Percentiles rank a stretch among this genome's conserved stretches.
phyloP scores from a whole-genome alignment of 345 rosid species.

The Iberis pinnata region DNA sequence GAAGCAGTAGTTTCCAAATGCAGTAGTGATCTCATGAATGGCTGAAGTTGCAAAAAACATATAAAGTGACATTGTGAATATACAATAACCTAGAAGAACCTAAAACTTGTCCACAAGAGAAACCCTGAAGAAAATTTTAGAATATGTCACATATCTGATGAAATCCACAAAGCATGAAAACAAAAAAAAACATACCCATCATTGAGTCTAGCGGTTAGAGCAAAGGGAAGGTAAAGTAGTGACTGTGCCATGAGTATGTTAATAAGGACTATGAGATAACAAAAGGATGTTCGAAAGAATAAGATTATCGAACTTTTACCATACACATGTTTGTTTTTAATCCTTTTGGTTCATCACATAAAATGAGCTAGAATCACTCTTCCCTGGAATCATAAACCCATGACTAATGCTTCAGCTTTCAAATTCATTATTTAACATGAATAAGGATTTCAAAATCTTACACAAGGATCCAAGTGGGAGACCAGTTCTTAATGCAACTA shows the following conservation, averaged over 20 bases:
- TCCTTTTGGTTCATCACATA: conserved; percentile 99
- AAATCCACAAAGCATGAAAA: not conserved
- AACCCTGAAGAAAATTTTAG: conserved; percentile 47
- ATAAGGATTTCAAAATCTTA: conserved; percentile 26
- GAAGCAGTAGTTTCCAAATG: conserved; percentile 87
- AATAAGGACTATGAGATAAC: too few relatives aligned
- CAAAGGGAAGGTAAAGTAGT: conserved; percentile 82
- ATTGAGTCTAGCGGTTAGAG: conserved; percentile 81
- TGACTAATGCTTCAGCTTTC: conserved; percentile 13
- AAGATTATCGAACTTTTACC: conserved; percentile 40
- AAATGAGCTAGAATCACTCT: conserved; percentile 95
- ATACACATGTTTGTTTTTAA: conserved; percentile 96
- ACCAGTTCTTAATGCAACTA: conserved; percentile 86
- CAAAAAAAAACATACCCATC: conserved; percentile 53
- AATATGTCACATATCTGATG: not conserved
- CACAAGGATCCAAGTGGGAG: conserved; percentile 99
- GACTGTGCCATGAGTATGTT: conserved; percentile 45
- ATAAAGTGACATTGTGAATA: conserved; percentile 75
- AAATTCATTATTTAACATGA: not conserved
- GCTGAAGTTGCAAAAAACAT: conserved; percentile 86
- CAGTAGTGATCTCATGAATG: conserved; percentile 83
- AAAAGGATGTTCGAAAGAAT: not conserved
- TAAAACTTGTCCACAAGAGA: conserved; percentile 87
- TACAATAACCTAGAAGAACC: conserved; percentile 90
- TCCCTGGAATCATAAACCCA: conserved; percentile 48